Conservation (phyloP, 106 monocot species). For the Triglochin maritima region DNA sequence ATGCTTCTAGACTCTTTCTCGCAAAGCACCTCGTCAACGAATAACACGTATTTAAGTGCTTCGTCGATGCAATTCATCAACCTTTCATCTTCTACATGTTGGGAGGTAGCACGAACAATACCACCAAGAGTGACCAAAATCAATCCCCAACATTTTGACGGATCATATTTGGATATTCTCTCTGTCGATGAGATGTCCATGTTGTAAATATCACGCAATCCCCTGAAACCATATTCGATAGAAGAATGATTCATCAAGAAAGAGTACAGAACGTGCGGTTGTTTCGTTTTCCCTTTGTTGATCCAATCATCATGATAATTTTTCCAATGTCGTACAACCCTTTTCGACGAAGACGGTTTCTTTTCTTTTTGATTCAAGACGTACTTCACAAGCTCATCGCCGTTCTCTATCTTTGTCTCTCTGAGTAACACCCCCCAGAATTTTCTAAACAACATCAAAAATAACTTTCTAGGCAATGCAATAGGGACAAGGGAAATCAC, state of each 20-base stretch:
- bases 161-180: no score
- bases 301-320: background rate
- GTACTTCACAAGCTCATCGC: background rate
- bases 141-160: background rate
- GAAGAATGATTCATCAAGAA: background rate
- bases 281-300: background rate
- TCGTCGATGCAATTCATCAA: background rate
- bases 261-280: background rate
- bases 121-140: background rate
- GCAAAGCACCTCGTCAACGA: background rate
- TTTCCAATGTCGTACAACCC: background rate
- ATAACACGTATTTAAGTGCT: background rate
- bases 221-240: background rate
- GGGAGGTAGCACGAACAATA: background rate
- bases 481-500: no score
- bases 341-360: background rate
- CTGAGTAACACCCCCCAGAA: background rate
- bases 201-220: background rate
- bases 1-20: background rate
- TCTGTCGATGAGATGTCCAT: background rate
- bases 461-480: background rate
- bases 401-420: background rate
- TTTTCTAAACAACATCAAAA: background rate
- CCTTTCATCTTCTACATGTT: no score
- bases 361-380: slow-evolving; percentile 1